These are phyloP conservation scores for Plantago rigida DNA, from an alignment of 305 asterid species.

Conservation along the genomic window DNA sequence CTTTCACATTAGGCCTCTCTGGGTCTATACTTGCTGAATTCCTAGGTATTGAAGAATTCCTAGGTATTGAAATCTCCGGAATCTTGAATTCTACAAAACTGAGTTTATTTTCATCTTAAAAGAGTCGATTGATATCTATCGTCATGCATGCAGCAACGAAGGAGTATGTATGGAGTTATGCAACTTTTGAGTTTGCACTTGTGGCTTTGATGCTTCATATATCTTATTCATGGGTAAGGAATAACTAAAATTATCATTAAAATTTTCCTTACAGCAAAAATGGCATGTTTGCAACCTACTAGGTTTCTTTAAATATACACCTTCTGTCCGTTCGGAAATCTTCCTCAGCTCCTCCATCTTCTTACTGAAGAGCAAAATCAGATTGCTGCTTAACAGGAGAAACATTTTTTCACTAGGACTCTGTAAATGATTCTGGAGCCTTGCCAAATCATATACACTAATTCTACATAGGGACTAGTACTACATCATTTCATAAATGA, in stretches of 20 bases:
- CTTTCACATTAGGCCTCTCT: constrained; percentile 67
- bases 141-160: constrained; percentile 47
- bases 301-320: too few relatives aligned
- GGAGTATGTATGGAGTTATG: constrained; percentile 71
- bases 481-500: background rate
- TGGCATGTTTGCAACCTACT: too few relatives aligned
- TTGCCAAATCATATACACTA: background rate
- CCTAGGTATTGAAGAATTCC: constrained; percentile 49
- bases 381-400: background rate
- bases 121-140: constrained; percentile 15
- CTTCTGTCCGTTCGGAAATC: too few relatives aligned
- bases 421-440: background rate
- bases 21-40: constrained; percentile 62
- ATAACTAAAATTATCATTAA: background rate
- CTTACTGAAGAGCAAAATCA: too few relatives aligned
- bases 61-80: constrained; percentile 39
- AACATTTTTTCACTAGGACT: background rate
- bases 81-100: background rate
- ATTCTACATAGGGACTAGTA: too few relatives aligned
- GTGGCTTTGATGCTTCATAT: constrained; percentile 53
- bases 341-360: too few relatives aligned
- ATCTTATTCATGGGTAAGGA: constrained; percentile 59
- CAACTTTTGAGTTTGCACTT: constrained; percentile 73
- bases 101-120: constrained; percentile 8
- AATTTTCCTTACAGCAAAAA: background rate